Base-by-base conservation (phyloP, 345 rosid species). In the Raphanus raphanistrum region DNA sequence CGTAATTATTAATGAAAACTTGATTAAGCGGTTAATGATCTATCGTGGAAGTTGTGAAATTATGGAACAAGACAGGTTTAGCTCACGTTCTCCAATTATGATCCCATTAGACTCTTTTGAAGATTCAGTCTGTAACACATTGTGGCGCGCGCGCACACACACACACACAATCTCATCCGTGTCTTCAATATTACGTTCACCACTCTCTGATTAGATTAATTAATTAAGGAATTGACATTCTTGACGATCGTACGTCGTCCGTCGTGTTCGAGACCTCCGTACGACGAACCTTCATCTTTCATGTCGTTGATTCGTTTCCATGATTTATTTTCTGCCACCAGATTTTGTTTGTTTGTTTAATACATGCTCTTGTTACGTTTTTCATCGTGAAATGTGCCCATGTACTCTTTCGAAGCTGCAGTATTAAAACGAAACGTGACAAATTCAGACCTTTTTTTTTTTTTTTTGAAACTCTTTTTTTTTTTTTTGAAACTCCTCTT, bases 71-170 rank as follows among this genome's bases (percentile, higher is more conserved):
- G 71, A 68, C 82, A 79, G 78, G 74, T 65, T 73, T 68, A 70
- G 11, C 74, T 41, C 82, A 79, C 82, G 74, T 79, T 79, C 78
- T 73, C 63, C 75, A 79, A 73, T 79, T 73, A 79, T 79, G 74
- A 62, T 73, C 60, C 31, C 72, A 58, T 79, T 67, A 71, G 66
- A 71, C 54, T 71, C 68, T 78, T 31, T 72, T 10, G 17, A 58
- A 72, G 45, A 72, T 60, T 71, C 32, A 71, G 38, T 71, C 31
- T 43, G 15, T 65, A 31, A 71, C 67, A 71, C 72, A 71, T 55
- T 72, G 73, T 78, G 68, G 32, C 41, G 28, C 62, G 38, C 38
- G 27, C 76, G n/a, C 63, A 58, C 76, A 25, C 63, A 59, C 43
- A 66, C 58, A 72, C 33, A 21, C 76, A 66, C 41, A 65, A 72